A percentile compares a stretch with the other conserved stretches of the same genome.
Conservation (phyloP, 78 protist genomes). For the Guillardia theta region DNA sequence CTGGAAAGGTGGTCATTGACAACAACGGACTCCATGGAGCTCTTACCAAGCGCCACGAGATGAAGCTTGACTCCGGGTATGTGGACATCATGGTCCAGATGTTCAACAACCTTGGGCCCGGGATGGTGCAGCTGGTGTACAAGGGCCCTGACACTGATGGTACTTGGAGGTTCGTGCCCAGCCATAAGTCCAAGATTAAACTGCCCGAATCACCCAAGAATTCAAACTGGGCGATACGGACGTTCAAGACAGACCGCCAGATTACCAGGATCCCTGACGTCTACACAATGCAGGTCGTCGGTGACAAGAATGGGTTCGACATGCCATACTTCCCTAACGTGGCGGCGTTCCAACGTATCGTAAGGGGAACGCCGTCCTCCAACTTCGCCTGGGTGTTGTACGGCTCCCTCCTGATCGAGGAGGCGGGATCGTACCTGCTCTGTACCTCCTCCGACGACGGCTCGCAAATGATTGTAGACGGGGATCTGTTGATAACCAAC, state of each 20-base stretch:
- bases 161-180: neutral
- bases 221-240: neutral
- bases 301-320: neutral
- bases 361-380: neutral
- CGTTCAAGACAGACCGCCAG: neutral
- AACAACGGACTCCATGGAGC: neutral
- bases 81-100: neutral
- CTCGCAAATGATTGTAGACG: neutral
- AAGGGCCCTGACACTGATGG: neutral
- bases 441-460: constrained; percentile 25
- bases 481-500: neutral
- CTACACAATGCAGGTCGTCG: neutral
- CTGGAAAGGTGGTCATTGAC: neutral
- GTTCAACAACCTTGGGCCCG: neutral
- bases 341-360: neutral
- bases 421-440: neutral
- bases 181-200: neutral
- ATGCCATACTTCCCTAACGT: neutral
- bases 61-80: neutral
- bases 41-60: neutral
- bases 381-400: neutral
- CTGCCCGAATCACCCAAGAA: neutral
- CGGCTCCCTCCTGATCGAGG: neutral
- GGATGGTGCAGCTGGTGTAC: neutral
- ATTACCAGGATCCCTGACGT: neutral